Percentiles rank a stretch among this genome's conserved stretches.
Evolutionary conservation across 2,329 filamentous ascomycete genomes (phyloP).

Genomic region (Pseudocercospora ulei): DNA sequence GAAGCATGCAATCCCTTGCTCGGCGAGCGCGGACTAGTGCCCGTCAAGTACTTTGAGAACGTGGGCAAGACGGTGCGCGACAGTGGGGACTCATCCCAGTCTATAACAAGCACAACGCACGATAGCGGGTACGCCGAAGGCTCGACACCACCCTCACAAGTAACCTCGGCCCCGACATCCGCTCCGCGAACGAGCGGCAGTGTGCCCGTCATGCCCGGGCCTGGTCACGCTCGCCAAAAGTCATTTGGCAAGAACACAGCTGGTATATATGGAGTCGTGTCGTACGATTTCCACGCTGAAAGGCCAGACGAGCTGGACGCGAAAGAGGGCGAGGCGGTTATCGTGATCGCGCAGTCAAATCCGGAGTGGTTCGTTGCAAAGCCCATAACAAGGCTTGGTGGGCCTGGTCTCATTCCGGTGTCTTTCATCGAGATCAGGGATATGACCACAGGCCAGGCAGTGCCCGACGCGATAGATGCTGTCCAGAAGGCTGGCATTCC

Average conservation of each 20-base stretch:
- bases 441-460: conserved; percentile 76
- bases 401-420: conserved; percentile 88
- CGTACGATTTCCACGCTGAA: conserved; percentile 94
- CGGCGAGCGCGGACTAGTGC: conserved; percentile 80
- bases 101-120: conserved; percentile 52
- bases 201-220: conserved; percentile 19
- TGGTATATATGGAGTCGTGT: conserved; percentile 87
- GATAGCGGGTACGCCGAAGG: conserved; percentile 79
- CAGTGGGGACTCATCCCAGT: conserved; percentile 50
- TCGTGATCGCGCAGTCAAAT: conserved; percentile 96
- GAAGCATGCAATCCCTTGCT: conserved; percentile 94
- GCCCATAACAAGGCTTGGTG: conserved; percentile 93
- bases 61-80: conserved; percentile 87
- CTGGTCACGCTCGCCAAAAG: conserved; percentile 33
- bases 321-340: conserved; percentile 90
- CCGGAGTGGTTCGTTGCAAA: conserved; percentile 99
- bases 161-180: conserved; percentile 20
- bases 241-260: conserved; percentile 49
- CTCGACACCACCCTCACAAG: conserved; percentile 23
- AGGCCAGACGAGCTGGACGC: conserved; percentile 92
- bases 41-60: conserved; percentile 85
- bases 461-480: conserved; percentile 71
- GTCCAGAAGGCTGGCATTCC: conserved; percentile 83
- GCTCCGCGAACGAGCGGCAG: conserved; percentile 32
- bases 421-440: conserved; percentile 95